Evolutionary conservation across 192 early-diverging fungal genomes (phyloP), one percentile per base, ranked within the genome.

Genomic region (Mortierella claussenii): DNA sequence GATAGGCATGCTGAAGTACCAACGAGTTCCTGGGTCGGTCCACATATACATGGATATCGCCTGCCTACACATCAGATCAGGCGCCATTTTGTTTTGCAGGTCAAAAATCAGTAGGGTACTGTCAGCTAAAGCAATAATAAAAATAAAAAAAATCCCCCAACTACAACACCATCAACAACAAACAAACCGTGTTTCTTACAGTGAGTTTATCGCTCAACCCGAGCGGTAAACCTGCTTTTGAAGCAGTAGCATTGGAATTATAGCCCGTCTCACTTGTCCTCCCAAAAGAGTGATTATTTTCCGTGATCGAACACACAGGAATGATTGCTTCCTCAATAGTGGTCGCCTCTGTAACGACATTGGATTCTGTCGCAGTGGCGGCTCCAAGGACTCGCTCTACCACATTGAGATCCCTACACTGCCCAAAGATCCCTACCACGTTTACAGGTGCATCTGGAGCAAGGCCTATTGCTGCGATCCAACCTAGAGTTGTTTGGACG

Each of bases 381-480:
- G n/a, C n/a, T n/a, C n/a, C n/a, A n/a, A n/a, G 12, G 2, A 66
- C 47, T 23, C 57, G 61, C 28, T 74, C 56, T 42, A 66, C 50
- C 27, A 75, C 53, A 20, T 56, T 37, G 24, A 75, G 49, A 52
- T 66, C 71, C 24, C 33, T 59, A 15, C n/a, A 42, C 10, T 66
- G 55, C 26, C 71, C 71, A 66, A 75, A 75, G 10, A 20, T 66
- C 31, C 71, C 63, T 9, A 75, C 56, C 5, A 75, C 57, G 12
- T 66, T 23, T 11, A 75, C 21, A 11, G 71, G 71, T 1, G 12
- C 20, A 20, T 60, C 49, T 4, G 55, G 44, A 10, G 55, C 30
- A 5, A 75, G 56, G 20, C 55, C 69, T 20, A 74, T 23, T 28
- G 61, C 46, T 17, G 24, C n/a, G 1, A 65, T 46, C 69, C 69